These are phyloP conservation scores for Lolium perenne DNA, from an alignment of 176 grass and related monocot species.

Conservation along the genomic window DNA sequence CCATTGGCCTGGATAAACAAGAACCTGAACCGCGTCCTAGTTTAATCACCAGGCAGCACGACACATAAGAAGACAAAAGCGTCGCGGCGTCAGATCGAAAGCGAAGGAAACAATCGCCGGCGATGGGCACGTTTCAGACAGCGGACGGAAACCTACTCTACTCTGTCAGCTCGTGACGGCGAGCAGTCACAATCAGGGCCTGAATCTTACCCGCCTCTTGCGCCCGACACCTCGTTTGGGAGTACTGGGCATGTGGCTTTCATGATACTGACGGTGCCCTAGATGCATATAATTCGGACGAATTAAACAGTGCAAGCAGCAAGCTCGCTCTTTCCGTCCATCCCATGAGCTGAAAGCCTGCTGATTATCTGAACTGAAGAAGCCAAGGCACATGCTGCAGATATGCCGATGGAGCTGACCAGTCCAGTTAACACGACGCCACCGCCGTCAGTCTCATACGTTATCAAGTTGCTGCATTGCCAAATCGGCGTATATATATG, in stretches of 20 bases:
- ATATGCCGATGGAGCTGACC: background rate
- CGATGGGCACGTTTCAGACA: constrained; percentile 8
- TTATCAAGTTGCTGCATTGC: background rate
- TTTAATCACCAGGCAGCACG: constrained; percentile 36
- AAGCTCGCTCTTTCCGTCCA: too few relatives aligned
- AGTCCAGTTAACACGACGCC: background rate
- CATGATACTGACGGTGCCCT: background rate
- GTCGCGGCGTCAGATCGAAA: background rate
- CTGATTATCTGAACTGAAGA: background rate
- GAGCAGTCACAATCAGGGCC: background rate
- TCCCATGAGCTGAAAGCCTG: too few relatives aligned
- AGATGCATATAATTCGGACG: too few relatives aligned
- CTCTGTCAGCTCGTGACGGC: background rate
- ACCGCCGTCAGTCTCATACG: background rate
- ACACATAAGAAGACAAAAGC: constrained; percentile 24
- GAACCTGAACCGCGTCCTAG: constrained; percentile 16
- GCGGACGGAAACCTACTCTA: constrained; percentile 12
- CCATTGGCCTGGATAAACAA: constrained; percentile 27
- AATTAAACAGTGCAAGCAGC: too few relatives aligned
- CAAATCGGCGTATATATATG: background rate
- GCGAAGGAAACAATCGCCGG: constrained; percentile 4
- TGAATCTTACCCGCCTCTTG: constrained; percentile 8
- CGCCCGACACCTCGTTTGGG: background rate
- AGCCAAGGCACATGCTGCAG: background rate
- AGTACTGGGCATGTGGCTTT: too few relatives aligned